Base-by-base conservation (phyloP, 208 protist genomes). In the Porcisia deanei region DNA sequence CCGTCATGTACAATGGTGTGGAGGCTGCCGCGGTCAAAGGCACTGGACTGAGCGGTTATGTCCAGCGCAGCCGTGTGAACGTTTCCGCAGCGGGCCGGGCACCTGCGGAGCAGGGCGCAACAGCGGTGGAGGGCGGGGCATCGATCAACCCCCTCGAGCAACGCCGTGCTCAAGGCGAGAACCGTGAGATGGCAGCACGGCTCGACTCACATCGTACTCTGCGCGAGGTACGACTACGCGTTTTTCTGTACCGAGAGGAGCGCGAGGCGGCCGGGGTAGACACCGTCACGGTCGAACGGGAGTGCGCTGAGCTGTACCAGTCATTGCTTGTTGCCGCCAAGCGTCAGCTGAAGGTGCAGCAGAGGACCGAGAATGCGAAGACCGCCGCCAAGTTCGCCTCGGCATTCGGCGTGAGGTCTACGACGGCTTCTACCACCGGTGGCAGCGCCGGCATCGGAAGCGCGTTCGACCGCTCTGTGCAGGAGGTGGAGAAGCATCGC, bases 31-130 rank as follows among this genome's bases (percentile, higher is more conserved):
- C 75, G 37, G 81, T 95, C 49, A 97, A 97, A 67, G 93, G 93
- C 25, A 94, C 86, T 6, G 93, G 93, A 7, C 83, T 95, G 18
- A 97, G 93, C 65, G 93, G 93, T 8, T 97, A 94, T 73, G 88
- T 97, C 39, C 90, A 97, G 85, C 89, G 93, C 30, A 97, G 93
- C 67, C 77, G 77, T 22, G 77, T 81, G 16, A 81, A 79, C 73
- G 63, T 80, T 16, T 78, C 64, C 25, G 72, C 69, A 9, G 72
- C 57, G 64, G 75, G 61, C 80, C 79, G 61, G 76, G 76, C 72
- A n/a, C 74, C 71, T n/a, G 82, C 67, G 37, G 83, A 85, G 47
- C 81, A 72, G 12, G 84, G 77, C 55, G 81, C 79, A 39, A 67
- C 71, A 0, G 67, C 77, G 43, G 49, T 1, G 16, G 66, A 71